phyloP scores from a whole-genome alignment of 345 rosid species.

The Garcia nutans region DNA sequence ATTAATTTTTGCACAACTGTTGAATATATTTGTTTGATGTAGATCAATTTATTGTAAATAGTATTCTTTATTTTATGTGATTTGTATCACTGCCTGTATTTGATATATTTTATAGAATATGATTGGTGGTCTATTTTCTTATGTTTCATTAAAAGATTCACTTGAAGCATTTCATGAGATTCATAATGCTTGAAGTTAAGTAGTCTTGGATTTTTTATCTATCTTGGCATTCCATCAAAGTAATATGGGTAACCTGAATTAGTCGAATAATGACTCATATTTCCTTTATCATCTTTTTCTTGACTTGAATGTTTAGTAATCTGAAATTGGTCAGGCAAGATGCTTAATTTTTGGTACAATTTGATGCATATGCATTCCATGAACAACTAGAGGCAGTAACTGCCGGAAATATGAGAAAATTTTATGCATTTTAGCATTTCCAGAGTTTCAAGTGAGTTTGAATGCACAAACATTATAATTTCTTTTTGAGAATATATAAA shows the following conservation, averaged over 20 bases:
- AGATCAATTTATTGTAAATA: not conserved
- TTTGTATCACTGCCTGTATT: not conserved
- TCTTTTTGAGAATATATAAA: too few relatives aligned
- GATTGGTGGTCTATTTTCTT: not conserved
- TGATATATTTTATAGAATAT: not conserved
- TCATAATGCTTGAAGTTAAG: not conserved
- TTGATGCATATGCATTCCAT: not conserved
- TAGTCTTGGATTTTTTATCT: not conserved
- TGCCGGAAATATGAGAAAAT: not conserved
- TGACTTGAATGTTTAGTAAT: not conserved
- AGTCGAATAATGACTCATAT: not conserved
- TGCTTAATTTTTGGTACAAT: not conserved
- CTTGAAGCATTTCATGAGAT: slow-evolving; percentile 3
- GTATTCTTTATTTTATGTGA: not conserved
- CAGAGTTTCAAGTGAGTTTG: not conserved
- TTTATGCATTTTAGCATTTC: not conserved
- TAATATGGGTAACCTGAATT: not conserved
- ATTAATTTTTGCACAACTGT: not conserved
- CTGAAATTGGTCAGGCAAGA: not conserved
- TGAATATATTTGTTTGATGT: not conserved
- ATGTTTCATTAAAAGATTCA: not conserved
- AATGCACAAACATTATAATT: not conserved
- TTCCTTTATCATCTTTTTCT: not conserved
- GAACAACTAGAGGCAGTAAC: slow-evolving; percentile 1
- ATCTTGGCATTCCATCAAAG: not conserved